Percentiles rank a stretch among this genome's conserved stretches.
These are phyloP conservation scores for Xeromyces bisporus DNA, from an alignment of 495 filamentous ascomycete genomes.

Conservation along the genomic window DNA sequence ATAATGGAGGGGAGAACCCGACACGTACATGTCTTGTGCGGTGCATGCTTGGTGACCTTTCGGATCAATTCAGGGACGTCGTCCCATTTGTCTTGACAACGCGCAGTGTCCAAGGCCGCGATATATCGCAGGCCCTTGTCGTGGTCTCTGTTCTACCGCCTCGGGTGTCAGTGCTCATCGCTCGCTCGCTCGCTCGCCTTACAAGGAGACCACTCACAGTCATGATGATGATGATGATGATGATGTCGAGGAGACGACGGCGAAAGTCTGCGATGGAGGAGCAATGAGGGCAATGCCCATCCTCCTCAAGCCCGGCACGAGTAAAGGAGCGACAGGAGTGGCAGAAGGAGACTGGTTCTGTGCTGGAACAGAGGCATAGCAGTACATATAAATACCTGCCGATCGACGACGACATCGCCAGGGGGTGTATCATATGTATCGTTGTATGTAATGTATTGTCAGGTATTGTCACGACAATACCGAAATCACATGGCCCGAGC, in stretches of 20 bases:
- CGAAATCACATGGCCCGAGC: neutral
- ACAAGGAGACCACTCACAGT: constrained; percentile 14
- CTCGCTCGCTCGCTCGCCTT: neutral
- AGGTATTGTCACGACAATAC: too few relatives aligned
- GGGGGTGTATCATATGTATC: too few relatives aligned
- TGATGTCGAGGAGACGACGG: constrained; percentile 12
- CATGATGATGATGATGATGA: constrained; percentile 22
- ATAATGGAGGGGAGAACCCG: neutral
- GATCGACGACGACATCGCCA: too few relatives aligned
- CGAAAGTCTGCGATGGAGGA: constrained; percentile 1
- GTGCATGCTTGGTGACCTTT: constrained; percentile 87
- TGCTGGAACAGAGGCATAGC: neutral
- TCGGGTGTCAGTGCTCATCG: constrained; percentile 11
- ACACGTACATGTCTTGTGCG: constrained; percentile 59
- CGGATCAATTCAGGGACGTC: constrained; percentile 76
- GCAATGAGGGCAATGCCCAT: neutral
- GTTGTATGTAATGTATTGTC: too few relatives aligned
- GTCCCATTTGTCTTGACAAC: constrained; percentile 77
- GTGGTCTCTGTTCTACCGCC: constrained; percentile 25
- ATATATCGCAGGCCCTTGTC: constrained; percentile 70
- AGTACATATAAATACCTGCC: neutral
- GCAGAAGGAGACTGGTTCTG: too few relatives aligned
- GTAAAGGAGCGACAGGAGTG: too few relatives aligned
- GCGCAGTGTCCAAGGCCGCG: constrained; percentile 62
- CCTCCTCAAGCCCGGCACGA: neutral